These are phyloP conservation scores for Roridomyces roridus DNA, from an alignment of 768 basidiomycete species.

Conservation along the genomic window DNA sequence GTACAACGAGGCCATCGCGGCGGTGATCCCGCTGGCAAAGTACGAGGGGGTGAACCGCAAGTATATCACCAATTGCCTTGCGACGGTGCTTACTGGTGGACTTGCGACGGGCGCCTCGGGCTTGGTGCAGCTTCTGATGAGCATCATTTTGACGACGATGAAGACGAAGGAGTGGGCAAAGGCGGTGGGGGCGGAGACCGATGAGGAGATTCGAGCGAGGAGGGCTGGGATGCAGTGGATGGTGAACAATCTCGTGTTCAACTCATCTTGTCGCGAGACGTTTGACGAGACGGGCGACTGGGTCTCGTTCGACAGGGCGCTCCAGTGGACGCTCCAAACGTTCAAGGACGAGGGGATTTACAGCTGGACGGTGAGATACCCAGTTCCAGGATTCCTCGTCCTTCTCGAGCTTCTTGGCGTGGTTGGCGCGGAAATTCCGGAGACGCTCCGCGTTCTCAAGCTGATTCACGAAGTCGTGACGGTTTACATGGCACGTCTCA, in stretches of 20 bases:
- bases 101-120: constrained; percentile 23
- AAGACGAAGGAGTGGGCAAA: constrained; percentile 23
- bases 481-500: constrained; percentile 20
- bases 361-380: constrained; percentile 25
- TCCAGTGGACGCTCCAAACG: constrained; percentile 23
- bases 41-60: constrained; percentile 22
- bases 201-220: constrained; percentile 14
- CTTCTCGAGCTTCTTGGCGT: constrained; percentile 20
- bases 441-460: constrained; percentile 17
- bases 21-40: constrained; percentile 22
- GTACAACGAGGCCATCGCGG: constrained; percentile 24
- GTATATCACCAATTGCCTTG: constrained; percentile 24
- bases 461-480: constrained; percentile 24
- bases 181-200: constrained; percentile 7
- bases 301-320: constrained; percentile 20
- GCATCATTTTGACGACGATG: constrained; percentile 20
- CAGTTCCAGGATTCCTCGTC: constrained; percentile 23
- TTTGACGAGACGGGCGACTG: constrained; percentile 24
- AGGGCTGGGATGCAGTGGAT: constrained; percentile 20
- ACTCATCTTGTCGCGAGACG: constrained; percentile 22
- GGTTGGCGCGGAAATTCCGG: constrained; percentile 17
- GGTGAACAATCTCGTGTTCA: constrained; percentile 16
- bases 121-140: constrained; percentile 19
- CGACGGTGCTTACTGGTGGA: constrained; percentile 20
- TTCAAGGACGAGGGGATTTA: constrained; percentile 23